phyloP scores from a whole-genome alignment of 2,329 filamentous ascomycete genomes.

The Esteya vermicola region DNA sequence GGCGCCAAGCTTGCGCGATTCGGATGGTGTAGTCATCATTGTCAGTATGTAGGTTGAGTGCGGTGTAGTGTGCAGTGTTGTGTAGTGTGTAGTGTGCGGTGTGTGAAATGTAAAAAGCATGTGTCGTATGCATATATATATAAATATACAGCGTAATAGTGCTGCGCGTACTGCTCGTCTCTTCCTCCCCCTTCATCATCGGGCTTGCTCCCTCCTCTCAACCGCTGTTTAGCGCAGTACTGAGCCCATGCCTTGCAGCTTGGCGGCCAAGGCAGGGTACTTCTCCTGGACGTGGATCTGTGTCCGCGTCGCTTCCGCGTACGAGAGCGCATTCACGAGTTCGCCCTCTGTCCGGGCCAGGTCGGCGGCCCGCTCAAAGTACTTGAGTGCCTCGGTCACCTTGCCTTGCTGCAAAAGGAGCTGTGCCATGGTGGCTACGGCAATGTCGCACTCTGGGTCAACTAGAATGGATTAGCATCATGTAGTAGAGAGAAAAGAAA shows the following conservation, averaged over 20 bases:
- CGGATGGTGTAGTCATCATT: too few species aligned
- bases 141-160: too few species aligned
- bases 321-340: conserved; percentile 90
- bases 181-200: neutral
- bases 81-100: too few species aligned
- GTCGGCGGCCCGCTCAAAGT: conserved; percentile 93
- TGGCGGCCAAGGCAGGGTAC: conserved; percentile 65
- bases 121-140: too few species aligned
- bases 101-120: too few species aligned
- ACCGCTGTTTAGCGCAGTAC: conserved; percentile 17
- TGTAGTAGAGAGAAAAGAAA: neutral
- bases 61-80: too few species aligned
- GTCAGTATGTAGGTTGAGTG: too few species aligned
- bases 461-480: conserved; percentile 45
- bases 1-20: too few species aligned
- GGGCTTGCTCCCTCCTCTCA: too few species aligned
- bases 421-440: conserved; percentile 96
- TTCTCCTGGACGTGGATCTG: conserved; percentile 86
- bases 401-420: conserved; percentile 95
- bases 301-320: conserved; percentile 91
- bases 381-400: conserved; percentile 84
- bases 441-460: conserved; percentile 96
- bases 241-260: conserved; percentile 44
- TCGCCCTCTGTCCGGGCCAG: conserved; percentile 88
- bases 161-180: neutral